Base-by-base conservation (phyloP, 2,329 filamentous ascomycete species). In the Epichloe amarillans region DNA sequence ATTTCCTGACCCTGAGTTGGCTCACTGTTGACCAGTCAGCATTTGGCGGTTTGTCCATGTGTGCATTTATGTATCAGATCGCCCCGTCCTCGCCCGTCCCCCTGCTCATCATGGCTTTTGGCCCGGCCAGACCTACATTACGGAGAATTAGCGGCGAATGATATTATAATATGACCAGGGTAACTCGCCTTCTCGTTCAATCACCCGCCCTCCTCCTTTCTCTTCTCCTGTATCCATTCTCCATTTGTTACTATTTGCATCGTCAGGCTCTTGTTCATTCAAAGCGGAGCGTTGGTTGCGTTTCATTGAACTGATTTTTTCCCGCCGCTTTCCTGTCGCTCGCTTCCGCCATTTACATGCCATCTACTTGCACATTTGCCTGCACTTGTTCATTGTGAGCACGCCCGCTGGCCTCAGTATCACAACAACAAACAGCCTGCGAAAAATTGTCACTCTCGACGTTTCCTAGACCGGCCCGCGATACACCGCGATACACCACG, bases 401-500 rank as follows among this genome's bases (percentile, higher is more conserved):
- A 5, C 17, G 6, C 19, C 21, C 15, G 36, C 37, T 19, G 10
- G n/a, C 21, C 23, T 3, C 15, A 47, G 15, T 4, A 38, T 47
- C 14, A 39, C n/a, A 8, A 38, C 19, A 11, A 38, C 33, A n/a
- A 26, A 7, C 7, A 26, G 17, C 30, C 11, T 6, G 8, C 19
- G n/a, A 37, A 10, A 14, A 14, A 17, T 23, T 26, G 42, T 17
- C 12, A 8, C 17, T 21, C 4, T 3, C 19, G 23, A 26, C 23
- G 6, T 8, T 30, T 14, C 0, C 6, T 8, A 23, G 11, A 47
- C 17, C 12, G n/a, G 8, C 36, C 33, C 15, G 2, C n/a, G 26
- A 21, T 50, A 36, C 47, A 30, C 33, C 15, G 2, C n/a, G 26
- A 21, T 50, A 36, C 47, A 30, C 43, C 58, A 69, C 52, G 38